Percentiles rank a stretch among this genome's conserved stretches.
These are phyloP conservation scores for Phytophthora macrochlamydospora DNA, from an alignment of 352 stramenopile species.

Conservation along the genomic window DNA sequence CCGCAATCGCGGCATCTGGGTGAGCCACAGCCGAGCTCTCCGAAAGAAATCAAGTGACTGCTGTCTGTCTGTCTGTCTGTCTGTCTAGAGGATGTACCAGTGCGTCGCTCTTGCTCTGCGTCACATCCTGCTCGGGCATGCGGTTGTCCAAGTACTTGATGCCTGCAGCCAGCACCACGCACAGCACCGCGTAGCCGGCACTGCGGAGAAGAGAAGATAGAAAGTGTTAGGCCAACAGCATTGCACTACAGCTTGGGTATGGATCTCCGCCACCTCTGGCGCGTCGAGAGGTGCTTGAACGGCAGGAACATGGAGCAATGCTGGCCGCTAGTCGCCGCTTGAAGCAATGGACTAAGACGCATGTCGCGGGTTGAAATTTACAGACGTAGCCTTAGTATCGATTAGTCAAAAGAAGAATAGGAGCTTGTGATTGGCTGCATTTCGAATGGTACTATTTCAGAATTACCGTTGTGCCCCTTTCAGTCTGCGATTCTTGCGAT, in stretches of 20 bases:
- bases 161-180: constrained; percentile 55
- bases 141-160: constrained; percentile 80
- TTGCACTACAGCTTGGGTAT: constrained; percentile 2
- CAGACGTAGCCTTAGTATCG: no score
- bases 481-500: no score
- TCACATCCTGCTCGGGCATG: constrained; percentile 46
- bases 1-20: not conserved
- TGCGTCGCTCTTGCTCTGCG: constrained; percentile 39
- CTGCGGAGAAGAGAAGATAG: constrained; percentile 26
- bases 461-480: not conserved
- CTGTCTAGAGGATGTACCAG: constrained; percentile 31
- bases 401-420: not conserved
- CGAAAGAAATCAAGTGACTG: not conserved
- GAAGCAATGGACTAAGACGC: no score
- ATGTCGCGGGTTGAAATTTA: no score
- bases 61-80: no score
- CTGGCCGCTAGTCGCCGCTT: not conserved
- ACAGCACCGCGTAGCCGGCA: constrained; percentile 65
- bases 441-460: not conserved
- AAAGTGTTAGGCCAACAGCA: not conserved
- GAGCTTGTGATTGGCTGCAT: not conserved
- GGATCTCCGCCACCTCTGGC: constrained; percentile 51
- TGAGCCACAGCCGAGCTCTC: no score
- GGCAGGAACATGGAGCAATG: constrained; percentile 53
- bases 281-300: constrained; percentile 65